phyloP scores from a whole-genome alignment of 1,284 basidiomycete genomes.

The Fistulinella cinereoalba region DNA sequence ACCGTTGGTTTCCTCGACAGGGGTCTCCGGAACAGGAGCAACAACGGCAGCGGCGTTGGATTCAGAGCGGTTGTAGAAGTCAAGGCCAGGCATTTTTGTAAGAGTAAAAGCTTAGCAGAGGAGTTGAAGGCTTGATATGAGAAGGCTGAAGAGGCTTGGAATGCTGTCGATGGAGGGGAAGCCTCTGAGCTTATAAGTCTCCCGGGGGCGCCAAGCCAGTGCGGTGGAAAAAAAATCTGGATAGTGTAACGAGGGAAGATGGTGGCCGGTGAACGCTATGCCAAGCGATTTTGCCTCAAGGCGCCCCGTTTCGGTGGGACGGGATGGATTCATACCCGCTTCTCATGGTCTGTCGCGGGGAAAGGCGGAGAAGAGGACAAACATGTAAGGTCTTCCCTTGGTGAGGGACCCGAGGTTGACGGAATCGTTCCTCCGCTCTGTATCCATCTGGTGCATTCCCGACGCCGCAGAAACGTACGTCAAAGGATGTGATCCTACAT shows the following conservation, averaged over 20 bases:
- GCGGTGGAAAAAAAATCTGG: slow-evolving; percentile 18
- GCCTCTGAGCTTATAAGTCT: slow-evolving; percentile 23
- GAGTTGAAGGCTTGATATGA: slow-evolving; percentile 21
- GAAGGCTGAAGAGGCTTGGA: slow-evolving; percentile 11
- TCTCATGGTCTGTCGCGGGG: slow-evolving; percentile 13
- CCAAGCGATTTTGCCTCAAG: slow-evolving; percentile 1
- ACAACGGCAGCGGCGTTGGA: slow-evolving; percentile 4
- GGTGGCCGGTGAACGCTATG: background rate
- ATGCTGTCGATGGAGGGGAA: background rate
- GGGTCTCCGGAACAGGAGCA: slow-evolving; percentile 7
- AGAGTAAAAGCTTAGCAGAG: slow-evolving; percentile 2
- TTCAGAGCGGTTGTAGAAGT: slow-evolving; percentile 36
- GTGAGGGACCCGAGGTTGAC: background rate
- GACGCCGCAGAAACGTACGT: too few species aligned
- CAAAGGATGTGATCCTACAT: background rate
- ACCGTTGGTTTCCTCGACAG: slow-evolving; percentile 3
- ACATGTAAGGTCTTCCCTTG: slow-evolving; percentile 1
- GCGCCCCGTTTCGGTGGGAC: slow-evolving; percentile 10
- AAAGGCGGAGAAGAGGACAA: slow-evolving; percentile 12
- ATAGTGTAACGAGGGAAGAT: slow-evolving; percentile 23
- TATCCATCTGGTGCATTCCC: slow-evolving; percentile 3
- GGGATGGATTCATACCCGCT: slow-evolving; percentile 7
- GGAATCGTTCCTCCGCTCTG: background rate
- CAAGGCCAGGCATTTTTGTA: slow-evolving; percentile 43
- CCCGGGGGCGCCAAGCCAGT: slow-evolving; percentile 4